Evolutionary conservation across 2,329 filamentous ascomycete genomes (phyloP).

Genomic region (Penicillium decumbens): DNA sequence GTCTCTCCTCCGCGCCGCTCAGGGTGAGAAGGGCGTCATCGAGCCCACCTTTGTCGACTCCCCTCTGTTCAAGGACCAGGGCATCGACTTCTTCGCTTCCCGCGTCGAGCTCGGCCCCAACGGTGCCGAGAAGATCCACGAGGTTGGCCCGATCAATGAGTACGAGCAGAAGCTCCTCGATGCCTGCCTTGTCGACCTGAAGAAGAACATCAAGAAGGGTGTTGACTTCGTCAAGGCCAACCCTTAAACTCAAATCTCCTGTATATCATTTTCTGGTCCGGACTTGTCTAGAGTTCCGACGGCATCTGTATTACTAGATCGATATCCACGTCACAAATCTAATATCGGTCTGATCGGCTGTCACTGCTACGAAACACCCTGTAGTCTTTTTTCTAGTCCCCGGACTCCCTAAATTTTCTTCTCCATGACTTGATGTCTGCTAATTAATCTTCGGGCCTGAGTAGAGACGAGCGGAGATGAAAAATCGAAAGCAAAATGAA

Average conservation of each 20-base stretch:
- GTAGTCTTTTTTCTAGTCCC: not conserved
- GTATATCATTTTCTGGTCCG: slow-evolving; percentile 20
- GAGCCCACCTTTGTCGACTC: slow-evolving; percentile 98
- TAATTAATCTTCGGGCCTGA: not conserved
- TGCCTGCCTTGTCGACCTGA: slow-evolving; percentile 65
- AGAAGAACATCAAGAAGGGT: slow-evolving; percentile 83
- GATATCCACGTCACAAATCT: slow-evolving; percentile 15
- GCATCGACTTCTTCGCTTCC: slow-evolving; percentile 94
- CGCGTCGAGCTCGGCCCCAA: slow-evolving; percentile 93
- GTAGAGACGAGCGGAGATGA: not conserved
- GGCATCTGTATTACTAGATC: slow-evolving; percentile 28
- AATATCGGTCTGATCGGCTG: slow-evolving; percentile 14
- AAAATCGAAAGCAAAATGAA: not conserved
- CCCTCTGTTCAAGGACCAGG: slow-evolving; percentile 97
- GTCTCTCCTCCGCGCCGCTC: slow-evolving; percentile 83
- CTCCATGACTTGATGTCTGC: not conserved
- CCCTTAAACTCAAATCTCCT: slow-evolving; percentile 37
- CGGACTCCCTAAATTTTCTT: not conserved
- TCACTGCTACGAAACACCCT: not conserved
- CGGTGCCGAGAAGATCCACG: slow-evolving; percentile 89
- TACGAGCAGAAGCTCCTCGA: slow-evolving; percentile 87
- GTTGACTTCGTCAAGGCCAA: slow-evolving; percentile 61
- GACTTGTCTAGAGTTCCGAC: not conserved
- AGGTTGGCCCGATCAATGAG: slow-evolving; percentile 76
- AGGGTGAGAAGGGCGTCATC: slow-evolving; percentile 90